Evolutionary conservation across 768 basidiomycete species (phyloP).

Genomic region (Phlegmacium glaucopus): DNA sequence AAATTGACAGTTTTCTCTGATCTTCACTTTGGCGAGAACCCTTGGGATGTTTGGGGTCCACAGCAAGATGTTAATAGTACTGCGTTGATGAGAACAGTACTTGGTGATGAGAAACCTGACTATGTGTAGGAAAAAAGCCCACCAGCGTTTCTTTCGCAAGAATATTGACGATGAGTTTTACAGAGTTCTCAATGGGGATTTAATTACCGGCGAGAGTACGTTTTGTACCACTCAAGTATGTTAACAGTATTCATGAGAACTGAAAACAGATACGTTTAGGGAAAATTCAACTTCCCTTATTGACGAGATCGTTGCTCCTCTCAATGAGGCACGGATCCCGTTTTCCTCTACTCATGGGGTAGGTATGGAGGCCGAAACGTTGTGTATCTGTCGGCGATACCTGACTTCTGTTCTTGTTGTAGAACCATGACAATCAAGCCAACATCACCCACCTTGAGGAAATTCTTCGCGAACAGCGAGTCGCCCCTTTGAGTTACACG

Average conservation of each 20-base stretch:
- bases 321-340: conserved; percentile 53
- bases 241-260: background rate
- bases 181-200: conserved; percentile 70
- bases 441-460: conserved; percentile 73
- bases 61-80: conserved; percentile 64
- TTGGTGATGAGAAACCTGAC: conserved; percentile 60
- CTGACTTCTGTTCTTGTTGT: background rate
- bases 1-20: conserved; percentile 75
- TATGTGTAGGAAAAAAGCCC: conserved; percentile 55
- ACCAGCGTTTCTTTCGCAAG: background rate
- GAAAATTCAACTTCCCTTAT: conserved; percentile 67
- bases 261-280: conserved; percentile 50
- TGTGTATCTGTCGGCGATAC: background rate
- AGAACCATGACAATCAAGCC: conserved; percentile 73
- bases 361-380: conserved; percentile 23
- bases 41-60: conserved; percentile 66
- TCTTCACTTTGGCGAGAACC: conserved; percentile 74
- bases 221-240: background rate
- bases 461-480: conserved; percentile 55
- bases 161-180: conserved; percentile 1
- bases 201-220: conserved; percentile 70
- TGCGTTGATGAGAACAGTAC: conserved; percentile 51
- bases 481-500: conserved; percentile 62
- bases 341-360: conserved; percentile 73
- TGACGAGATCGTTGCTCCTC: conserved; percentile 58